A percentile compares a stretch with the other conserved stretches of the same genome.
phyloP scores from a whole-genome alignment of 805 yeast species.

The Sugiyamaella lignohabitans region DNA sequence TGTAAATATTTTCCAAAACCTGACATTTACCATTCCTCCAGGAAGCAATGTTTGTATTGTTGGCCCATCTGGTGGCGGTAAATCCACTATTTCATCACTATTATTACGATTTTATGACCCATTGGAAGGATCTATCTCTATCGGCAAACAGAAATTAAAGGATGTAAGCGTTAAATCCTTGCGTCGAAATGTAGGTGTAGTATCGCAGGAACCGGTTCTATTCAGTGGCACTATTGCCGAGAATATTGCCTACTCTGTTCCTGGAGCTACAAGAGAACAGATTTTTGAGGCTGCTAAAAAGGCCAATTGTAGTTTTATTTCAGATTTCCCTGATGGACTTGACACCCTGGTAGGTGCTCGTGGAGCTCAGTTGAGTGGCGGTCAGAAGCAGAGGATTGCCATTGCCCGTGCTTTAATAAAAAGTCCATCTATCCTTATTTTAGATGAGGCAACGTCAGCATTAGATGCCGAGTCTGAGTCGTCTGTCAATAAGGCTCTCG shows the following conservation, averaged over 20 bases:
- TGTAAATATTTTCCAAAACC: constrained; percentile 53
- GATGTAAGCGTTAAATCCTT: constrained; percentile 65
- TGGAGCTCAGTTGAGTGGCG: constrained; percentile 87
- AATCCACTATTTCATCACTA: constrained; percentile 78
- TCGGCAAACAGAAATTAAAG: constrained; percentile 59
- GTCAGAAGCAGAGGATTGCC: constrained; percentile 90
- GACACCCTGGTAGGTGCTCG: constrained; percentile 82
- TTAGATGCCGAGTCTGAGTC: constrained; percentile 84
- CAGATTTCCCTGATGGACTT: constrained; percentile 71
- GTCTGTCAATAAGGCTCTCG: constrained; percentile 69
- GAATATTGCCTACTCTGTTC: constrained; percentile 70
- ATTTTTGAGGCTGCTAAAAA: constrained; percentile 56
- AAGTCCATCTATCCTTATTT: constrained; percentile 69
- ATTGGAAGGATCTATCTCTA: constrained; percentile 49
- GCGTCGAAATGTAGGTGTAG: constrained; percentile 76
- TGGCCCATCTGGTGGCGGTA: constrained; percentile 97
- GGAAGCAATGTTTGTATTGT: constrained; percentile 92
- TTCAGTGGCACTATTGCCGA: constrained; percentile 82
- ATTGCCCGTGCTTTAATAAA: constrained; percentile 79
- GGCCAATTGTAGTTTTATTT: constrained; percentile 73
- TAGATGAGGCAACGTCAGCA: constrained; percentile 95
- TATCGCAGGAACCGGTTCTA: constrained; percentile 86
- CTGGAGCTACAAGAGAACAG: constrained; percentile 50
- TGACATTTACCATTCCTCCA: constrained; percentile 55
- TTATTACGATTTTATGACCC: constrained; percentile 83